Evolutionary conservation across 441 rosid species (phyloP), one percentile per base, ranked within the genome.

Genomic region (Erodium moschatum): DNA sequence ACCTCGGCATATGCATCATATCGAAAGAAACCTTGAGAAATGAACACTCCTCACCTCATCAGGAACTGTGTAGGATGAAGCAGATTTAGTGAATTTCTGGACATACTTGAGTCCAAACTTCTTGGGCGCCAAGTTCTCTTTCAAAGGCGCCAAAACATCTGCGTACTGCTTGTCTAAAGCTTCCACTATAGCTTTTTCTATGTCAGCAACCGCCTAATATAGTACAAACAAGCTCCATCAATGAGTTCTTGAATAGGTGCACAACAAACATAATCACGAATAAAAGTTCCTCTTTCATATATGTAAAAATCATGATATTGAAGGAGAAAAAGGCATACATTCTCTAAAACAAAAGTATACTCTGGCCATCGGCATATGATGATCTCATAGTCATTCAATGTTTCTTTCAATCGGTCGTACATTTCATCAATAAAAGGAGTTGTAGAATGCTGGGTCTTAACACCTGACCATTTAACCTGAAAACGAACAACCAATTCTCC

Each of bases 321-420:
- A 8, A 40, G 44, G 44, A 40, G 44, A 40, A 40, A 40, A 40
- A 20, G 54, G 81, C 96, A 40, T 88, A 93, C 98, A 81, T 87
- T 86, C 79, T 94, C 98, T 44, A 94, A 85, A 76, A 84, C 96
- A 69, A 91, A 88, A 71, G 87, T 83, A 75, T 94, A 94, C 66
- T 91, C 96, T 50, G 98, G 98, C 98, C 98, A 94, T 71, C 97
- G 82, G 82, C 93, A 86, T 67, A 89, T 94, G 77, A 91, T 89
- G 72, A 94, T 87, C 83, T 89, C 96, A 65, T 94, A 94, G 76
- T 83, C 87, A n/a, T 73, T 84, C 75, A 89, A 77, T 70, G 96
- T 94, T 76, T 85, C 92, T 64, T 81, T 83, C 54, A 94, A 78
- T 63, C 93, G 87, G 6, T 89, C 96, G 73, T 94, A 94, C 92